Base-by-base conservation (phyloP, 2,329 filamentous ascomycete genomes). In the Emmonsiellopsis sp. region DNA sequence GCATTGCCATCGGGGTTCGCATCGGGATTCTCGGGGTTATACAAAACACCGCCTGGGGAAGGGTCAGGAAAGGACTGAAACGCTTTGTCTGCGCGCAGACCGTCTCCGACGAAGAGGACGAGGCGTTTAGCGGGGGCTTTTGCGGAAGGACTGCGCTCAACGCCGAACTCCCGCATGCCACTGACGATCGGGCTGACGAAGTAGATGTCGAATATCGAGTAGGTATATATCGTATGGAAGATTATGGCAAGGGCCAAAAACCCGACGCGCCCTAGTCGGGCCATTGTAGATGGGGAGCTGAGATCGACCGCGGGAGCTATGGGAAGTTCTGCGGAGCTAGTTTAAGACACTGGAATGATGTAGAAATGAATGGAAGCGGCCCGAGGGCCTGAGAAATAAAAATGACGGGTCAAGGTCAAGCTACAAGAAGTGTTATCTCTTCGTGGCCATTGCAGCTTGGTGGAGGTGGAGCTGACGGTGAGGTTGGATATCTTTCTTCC, bases 171-270 rank as follows among this genome's bases (percentile, higher is more conserved):
- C 64, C 81, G 83, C 93, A 98, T 98, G 66, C 93, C 93, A 75
- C 86, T 87, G 52, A 97, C 93, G 62, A 98, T 93, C 21, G 93
- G 93, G 68, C 90, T 96, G 66, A 96, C 90, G 67, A 98, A 98
- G 73, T 98, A 97, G 59, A 97, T 93, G 70, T 96, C 91, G 73
- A 98, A 98, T 65, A 97, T 97, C 56, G 90, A 95, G 67, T 86
- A 87, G 53, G 95, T 86, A 70, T 98, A 98, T 59, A 95, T 82
- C 52, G 97, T 70, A 72, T 98, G 94, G 69, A 98, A 98, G 56
- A 92, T 74, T 66, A 96, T 81, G 62, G 93, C 93, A 67, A 95
- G 82, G 67, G 86, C 84, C 70, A 97, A 74, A 69, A 98, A 97
- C 67, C 85, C 85, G 65, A 87, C 81, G 67, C 91, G 88, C 61